Evolutionary conservation across 2,329 filamentous ascomycete genomes (phyloP), one percentile per base, ranked within the genome.

Genomic region (Colletotrichum sp.): DNA sequence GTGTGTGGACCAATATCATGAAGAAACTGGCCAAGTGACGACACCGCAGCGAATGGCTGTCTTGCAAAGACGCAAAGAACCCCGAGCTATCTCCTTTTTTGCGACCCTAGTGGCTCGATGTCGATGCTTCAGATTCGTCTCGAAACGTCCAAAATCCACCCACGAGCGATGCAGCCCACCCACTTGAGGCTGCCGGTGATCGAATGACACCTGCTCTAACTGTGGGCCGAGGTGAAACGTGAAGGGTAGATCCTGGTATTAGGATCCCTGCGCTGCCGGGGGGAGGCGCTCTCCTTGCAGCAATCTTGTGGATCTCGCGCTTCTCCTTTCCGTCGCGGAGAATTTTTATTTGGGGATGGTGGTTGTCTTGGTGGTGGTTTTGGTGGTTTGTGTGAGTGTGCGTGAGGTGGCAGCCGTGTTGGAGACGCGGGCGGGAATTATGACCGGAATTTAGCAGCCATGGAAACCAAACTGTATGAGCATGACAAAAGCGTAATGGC

Each of bases 101-200:
- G 44, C n/a, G 12, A 49, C 67, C n/a, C 36, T 39, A 32, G 44
- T 72, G 69, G 69, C 69, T 64, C 73, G 32, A 68, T 76, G 70
- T 76, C 64, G 69, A 64, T 72, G 73, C 73, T 76, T 76, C 73
- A 76, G 69, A 76, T 76, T 69, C 73, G 73, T 76, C 73, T 76
- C 69, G 73, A 76, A 72, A 76, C 44, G 34, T 24, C 26, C 30
- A 26, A 52, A 57, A 36, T 63, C 63, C 24, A 34, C 34, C 49
- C 69, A 28, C 63, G 30, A 24, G 21, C 36, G 62, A 44, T 52
- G 69, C 69, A 68, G 63, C 57, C 69, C 73, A 64, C 69, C 69
- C 73, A 76, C 39, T 55, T 68, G 63, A 76, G 32, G 63, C 69
- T 75, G 30, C 57, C 16, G 16, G 44, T 49, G 69, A 72, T 69